Evolutionary conservation across 495 filamentous ascomycete species (phyloP), one percentile per base, ranked within the genome.

Genomic region (Sporormia fimetaria): DNA sequence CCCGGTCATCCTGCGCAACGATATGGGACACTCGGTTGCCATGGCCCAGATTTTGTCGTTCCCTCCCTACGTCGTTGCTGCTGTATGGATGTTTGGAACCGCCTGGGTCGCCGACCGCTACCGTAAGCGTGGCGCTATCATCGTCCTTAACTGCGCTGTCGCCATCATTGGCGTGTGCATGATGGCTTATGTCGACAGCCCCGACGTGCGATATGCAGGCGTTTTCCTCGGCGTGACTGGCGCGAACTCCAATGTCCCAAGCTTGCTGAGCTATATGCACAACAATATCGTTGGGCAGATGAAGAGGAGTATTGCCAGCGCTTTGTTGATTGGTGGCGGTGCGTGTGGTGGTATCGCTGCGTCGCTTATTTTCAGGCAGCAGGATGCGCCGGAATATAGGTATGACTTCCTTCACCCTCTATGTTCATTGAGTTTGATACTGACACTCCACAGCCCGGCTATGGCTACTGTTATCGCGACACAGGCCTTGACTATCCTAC

Each of bases 31-130:
- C 63, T 57, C 44, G 42, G 58, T 71, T 26, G 75, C 58, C 9
- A 57, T 57, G 15, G 47, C 76, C 0, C 75, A 80, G 57, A 79
- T 76, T 52, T 65, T 83, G 1, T 62, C 72, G 23, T 74, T 75
- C 0, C 78, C 78, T 0, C 77, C 76, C 3, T 80, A 76, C 55
- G 72, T 50, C 6, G 58, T 74, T 11, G 75, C 76, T 14, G 74
- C 59, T n/a, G 63, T 81, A 34, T 58, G 77, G 39, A 80, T 79
- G 71, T 74, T 59, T 42, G 40, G 14, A 11, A 63, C 61, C 2
- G 69, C 69, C 37, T 73, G 63, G 60, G 42, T 68, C 3, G 73
- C 66, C 27, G 78, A 83, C 55, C 64, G 63, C 48, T 74, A 69
- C 51, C 69, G 59, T 32, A 42, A 71, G 12, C 71, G 78, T 25